These are phyloP conservation scores for Sugiyamaella pinicola DNA, from an alignment of 1,139 yeast species.

Conservation along the genomic window DNA sequence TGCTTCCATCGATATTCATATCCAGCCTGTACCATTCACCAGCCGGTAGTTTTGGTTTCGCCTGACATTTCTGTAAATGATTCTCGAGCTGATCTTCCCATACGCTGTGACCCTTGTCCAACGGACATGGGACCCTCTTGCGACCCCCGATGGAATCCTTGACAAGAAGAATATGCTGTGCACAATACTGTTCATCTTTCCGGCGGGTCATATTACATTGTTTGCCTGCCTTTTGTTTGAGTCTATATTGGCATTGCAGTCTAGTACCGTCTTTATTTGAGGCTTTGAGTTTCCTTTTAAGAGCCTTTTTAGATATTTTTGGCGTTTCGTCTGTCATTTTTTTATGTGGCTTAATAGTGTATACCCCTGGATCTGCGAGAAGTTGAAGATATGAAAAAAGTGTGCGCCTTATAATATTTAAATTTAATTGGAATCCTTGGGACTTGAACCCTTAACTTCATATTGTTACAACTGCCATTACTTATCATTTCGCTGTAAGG, in stretches of 20 bases:
- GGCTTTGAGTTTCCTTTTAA: slow-evolving; percentile 12
- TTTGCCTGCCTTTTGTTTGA: slow-evolving; percentile 52
- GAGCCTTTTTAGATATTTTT: slow-evolving; percentile 13
- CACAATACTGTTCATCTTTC: slow-evolving; percentile 55
- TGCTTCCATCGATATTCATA: slow-evolving; percentile 41
- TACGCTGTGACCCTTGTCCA: slow-evolving; percentile 73
- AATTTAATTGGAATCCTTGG: neutral
- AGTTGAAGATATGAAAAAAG: neutral
- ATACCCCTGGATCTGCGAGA: neutral
- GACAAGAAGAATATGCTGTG: slow-evolving; percentile 53
- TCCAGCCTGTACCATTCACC: slow-evolving; percentile 52
- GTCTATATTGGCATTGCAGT: slow-evolving; percentile 51
- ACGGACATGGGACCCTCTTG: slow-evolving; percentile 70
- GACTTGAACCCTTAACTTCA: neutral
- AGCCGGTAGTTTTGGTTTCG: slow-evolving; percentile 37
- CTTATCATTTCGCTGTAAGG: too few species aligned
- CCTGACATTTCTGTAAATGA: slow-evolving; percentile 68
- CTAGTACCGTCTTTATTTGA: slow-evolving; percentile 29
- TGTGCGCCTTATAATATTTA: neutral
- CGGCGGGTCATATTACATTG: slow-evolving; percentile 65
- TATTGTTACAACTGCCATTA: too few species aligned
- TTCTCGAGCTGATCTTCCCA: slow-evolving; percentile 58
- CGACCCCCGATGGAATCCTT: slow-evolving; percentile 33
- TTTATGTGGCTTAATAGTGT: too few species aligned
- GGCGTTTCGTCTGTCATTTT: neutral